Conservation (phyloP, 2,329 filamentous ascomycete genomes). For the Colletotrichum viniferum region DNA sequence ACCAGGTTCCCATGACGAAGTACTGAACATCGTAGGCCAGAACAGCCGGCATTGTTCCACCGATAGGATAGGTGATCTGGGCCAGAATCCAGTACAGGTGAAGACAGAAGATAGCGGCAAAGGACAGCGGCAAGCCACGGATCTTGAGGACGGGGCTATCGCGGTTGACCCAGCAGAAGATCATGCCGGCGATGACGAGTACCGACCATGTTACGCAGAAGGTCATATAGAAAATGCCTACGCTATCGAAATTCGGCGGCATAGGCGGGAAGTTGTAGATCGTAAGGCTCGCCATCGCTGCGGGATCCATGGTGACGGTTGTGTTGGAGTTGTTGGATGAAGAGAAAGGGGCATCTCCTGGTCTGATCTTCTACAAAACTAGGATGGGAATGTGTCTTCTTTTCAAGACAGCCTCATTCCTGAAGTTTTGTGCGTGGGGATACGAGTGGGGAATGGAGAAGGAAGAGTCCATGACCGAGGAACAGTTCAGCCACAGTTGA, state of each 20-base stretch:
- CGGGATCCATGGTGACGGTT: not conserved
- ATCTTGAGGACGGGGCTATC: constrained; percentile 40
- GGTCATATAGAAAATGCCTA: constrained; percentile 33
- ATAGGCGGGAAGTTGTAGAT: constrained; percentile 32
- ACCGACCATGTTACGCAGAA: constrained; percentile 31
- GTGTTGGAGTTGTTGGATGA: not conserved
- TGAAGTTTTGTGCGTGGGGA: not conserved
- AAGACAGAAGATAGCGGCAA: constrained; percentile 41
- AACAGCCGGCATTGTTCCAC: constrained; percentile 41
- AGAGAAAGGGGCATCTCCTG: not conserved
- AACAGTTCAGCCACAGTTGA: not conserved
- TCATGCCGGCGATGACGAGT: constrained; percentile 37
- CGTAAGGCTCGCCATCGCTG: constrained; percentile 21
- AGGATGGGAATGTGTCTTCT: not conserved
- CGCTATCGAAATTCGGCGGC: constrained; percentile 28
- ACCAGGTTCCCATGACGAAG: constrained; percentile 64
- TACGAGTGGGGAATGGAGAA: not conserved
- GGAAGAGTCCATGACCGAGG: not conserved
- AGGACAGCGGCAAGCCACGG: constrained; percentile 44
- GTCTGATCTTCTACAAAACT: not conserved
- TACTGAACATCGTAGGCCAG: constrained; percentile 55
- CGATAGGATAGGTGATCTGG: constrained; percentile 47
- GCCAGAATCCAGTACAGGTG: constrained; percentile 43
- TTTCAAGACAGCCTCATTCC: not conserved
- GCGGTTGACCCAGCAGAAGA: constrained; percentile 36